Conservation (phyloP, 1,139 yeast genomes). For the Candida tropicalis region DNA sequence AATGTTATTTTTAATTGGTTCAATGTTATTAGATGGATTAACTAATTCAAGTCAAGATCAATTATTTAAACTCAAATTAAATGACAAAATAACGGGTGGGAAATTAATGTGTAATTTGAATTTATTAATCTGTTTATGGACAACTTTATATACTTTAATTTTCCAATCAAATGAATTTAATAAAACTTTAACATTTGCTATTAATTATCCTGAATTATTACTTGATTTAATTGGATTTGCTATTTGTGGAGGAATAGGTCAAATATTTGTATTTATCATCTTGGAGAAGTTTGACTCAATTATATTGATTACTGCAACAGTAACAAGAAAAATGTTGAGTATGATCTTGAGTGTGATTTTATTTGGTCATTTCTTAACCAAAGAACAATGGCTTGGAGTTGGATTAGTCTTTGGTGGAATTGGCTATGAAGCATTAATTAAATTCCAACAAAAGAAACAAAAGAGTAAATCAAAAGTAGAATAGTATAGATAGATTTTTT, state of each 20-base stretch:
- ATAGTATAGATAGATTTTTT: neutral
- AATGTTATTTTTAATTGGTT: conserved; percentile 54
- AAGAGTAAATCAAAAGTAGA: conserved; percentile 7
- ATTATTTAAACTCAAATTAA: conserved; percentile 51
- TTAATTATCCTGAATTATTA: conserved; percentile 43
- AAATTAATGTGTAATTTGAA: conserved; percentile 86
- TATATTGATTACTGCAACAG: conserved; percentile 87
- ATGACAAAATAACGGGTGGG: conserved; percentile 56
- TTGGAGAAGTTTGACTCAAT: conserved; percentile 83
- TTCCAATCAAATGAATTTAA: conserved; percentile 51
- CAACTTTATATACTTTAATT: conserved; percentile 42
- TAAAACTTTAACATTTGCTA: conserved; percentile 51
- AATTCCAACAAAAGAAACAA: conserved; percentile 12
- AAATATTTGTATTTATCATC: conserved; percentile 84
- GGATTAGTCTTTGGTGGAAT: conserved; percentile 76
- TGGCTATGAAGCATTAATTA: conserved; percentile 32
- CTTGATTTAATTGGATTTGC: conserved; percentile 69
- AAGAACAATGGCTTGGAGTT: conserved; percentile 79
- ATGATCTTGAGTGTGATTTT: conserved; percentile 87
- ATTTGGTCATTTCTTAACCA: conserved; percentile 72
- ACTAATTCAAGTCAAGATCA: conserved; percentile 94
- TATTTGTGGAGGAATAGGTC: conserved; percentile 87
- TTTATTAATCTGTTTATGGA: conserved; percentile 49
- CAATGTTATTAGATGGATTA: conserved; percentile 84
- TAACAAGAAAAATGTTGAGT: conserved; percentile 93